Conservation (phyloP, 23 red algal genomes). For the Gracilaria gracilis region DNA sequence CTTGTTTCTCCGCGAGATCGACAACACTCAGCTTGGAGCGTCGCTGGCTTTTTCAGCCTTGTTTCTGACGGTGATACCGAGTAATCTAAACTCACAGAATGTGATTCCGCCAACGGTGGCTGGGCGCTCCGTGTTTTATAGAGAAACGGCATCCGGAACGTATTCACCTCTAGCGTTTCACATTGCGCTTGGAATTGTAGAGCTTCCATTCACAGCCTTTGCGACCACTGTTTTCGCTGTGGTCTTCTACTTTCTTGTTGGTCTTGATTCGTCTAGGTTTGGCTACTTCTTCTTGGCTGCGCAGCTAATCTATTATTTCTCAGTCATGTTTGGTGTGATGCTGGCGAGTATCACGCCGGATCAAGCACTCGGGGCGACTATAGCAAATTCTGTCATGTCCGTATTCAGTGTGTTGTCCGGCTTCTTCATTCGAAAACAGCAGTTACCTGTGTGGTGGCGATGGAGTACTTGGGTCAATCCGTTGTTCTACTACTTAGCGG, state of each 20-base stretch:
- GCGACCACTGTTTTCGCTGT: constrained; percentile 72
- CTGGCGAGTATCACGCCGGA: constrained; percentile 74
- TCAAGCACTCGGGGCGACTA: constrained; percentile 58
- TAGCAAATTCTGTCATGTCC: constrained; percentile 74
- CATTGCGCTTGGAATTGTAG: constrained; percentile 76
- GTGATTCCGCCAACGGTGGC: constrained; percentile 77
- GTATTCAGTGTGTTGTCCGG: constrained; percentile 79
- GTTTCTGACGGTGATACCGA: constrained; percentile 84
- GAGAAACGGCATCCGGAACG: constrained; percentile 87
- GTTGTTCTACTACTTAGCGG: constrained; percentile 78
- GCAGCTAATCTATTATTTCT: constrained; percentile 72
- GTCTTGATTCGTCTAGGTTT: constrained; percentile 64
- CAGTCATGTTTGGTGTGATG: constrained; percentile 79
- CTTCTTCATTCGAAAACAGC: constrained; percentile 75
- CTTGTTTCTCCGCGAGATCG: constrained; percentile 78
- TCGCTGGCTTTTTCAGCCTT: constrained; percentile 61
- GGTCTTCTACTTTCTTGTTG: constrained; percentile 85
- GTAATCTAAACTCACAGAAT: constrained; percentile 70
- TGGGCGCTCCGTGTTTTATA: constrained; percentile 88
- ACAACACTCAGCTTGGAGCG: constrained; percentile 73
- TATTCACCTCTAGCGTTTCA: constrained; percentile 77
- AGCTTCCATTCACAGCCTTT: constrained; percentile 81
- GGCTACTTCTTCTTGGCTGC: constrained; percentile 80
- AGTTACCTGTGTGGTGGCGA: constrained; percentile 73
- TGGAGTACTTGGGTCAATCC: constrained; percentile 92